Percentiles rank a stretch among this genome's conserved stretches.
These are phyloP conservation scores for Pichia paraexigua DNA, from an alignment of 805 yeast genomes.

Conservation along the genomic window DNA sequence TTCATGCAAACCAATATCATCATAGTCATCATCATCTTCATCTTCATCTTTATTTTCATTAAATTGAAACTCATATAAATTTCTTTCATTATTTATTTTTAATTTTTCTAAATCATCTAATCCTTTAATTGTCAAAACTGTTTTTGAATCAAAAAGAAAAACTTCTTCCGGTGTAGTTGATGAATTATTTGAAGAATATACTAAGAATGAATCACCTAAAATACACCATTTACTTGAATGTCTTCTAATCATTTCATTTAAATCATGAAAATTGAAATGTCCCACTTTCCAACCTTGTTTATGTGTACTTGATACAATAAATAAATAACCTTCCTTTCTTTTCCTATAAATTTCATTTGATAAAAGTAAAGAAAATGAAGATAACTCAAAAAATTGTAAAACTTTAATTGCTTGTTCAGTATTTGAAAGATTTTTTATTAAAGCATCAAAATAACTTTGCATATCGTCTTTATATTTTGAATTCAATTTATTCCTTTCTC, in stretches of 20 bases:
- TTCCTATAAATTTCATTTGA: constrained; percentile 73
- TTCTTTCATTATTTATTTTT: background rate
- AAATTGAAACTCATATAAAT: constrained; percentile 14
- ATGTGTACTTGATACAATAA: constrained; percentile 74
- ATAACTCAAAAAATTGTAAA: constrained; percentile 82
- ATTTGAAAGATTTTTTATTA: constrained; percentile 53
- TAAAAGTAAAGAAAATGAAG: constrained; percentile 77
- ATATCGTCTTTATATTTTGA: constrained; percentile 38
- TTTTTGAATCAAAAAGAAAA: constrained; percentile 75
- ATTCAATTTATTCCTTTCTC: constrained; percentile 7
- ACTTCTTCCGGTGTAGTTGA: constrained; percentile 89
- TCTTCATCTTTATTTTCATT: constrained; percentile 4
- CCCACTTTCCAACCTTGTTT: constrained; percentile 96
- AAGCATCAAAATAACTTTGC: constrained; percentile 57
- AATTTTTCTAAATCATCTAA: constrained; percentile 25
- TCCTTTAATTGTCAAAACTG: constrained; percentile 40
- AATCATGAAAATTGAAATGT: constrained; percentile 71
- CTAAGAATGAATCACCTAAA: constrained; percentile 74
- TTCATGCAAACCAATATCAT: constrained; percentile 25
- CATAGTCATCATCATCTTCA: constrained; percentile 31
- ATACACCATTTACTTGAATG: constrained; percentile 91
- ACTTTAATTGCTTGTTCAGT: constrained; percentile 76
- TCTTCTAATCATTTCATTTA: constrained; percentile 81
- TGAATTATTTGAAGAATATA: constrained; percentile 77
- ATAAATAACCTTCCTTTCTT: constrained; percentile 85